phyloP scores from a whole-genome alignment of 2,329 filamentous ascomycete genomes.

The Nigrograna mackinnonii region DNA sequence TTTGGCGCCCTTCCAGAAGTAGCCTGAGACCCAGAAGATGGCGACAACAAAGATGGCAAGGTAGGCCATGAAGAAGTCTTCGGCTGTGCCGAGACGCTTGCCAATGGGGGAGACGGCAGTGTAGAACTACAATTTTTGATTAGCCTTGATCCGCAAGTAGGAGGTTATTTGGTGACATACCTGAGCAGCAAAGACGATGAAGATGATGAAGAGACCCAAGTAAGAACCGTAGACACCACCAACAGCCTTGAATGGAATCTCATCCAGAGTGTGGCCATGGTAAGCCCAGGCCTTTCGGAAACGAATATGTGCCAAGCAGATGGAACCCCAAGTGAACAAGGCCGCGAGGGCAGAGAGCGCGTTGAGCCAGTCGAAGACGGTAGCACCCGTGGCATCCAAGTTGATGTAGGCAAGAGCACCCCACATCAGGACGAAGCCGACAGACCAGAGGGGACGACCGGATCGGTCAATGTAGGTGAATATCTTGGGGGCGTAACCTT shows the following conservation, averaged over 20 bases:
- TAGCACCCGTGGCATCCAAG: conserved; percentile 49
- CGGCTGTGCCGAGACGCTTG: conserved; percentile 32
- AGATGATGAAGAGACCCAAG: conserved; percentile 42
- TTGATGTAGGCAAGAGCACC: conserved; percentile 77
- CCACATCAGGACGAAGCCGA: conserved; percentile 66
- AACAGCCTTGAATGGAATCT: conserved; percentile 48
- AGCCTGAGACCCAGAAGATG: conserved; percentile 53
- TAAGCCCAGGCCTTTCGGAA: conserved; percentile 65
- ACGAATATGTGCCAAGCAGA: conserved; percentile 89
- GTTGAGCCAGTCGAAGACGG: conserved; percentile 76
- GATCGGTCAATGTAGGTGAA: conserved; percentile 81
- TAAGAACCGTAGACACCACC: conserved; percentile 46
- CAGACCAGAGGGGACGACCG: conserved; percentile 77
- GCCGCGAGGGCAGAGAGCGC: conserved; percentile 73
- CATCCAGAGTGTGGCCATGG: conserved; percentile 45
- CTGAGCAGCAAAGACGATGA: conserved; percentile 44
- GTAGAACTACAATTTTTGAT: conserved; percentile 40
- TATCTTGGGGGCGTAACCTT: conserved; percentile 72
- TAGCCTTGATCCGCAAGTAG: not conserved
- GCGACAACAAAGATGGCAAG: conserved; percentile 51
- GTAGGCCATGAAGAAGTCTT: conserved; percentile 51
- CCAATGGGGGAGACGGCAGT: conserved; percentile 38
- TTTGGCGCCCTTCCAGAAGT: conserved; percentile 66
- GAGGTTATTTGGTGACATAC: conserved; percentile 17
- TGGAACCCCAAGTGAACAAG: conserved; percentile 80